A percentile compares a stretch with the other conserved stretches of the same genome.
phyloP scores from a whole-genome alignment of 345 rosid genomes.

The Geranium rotundifolium region DNA sequence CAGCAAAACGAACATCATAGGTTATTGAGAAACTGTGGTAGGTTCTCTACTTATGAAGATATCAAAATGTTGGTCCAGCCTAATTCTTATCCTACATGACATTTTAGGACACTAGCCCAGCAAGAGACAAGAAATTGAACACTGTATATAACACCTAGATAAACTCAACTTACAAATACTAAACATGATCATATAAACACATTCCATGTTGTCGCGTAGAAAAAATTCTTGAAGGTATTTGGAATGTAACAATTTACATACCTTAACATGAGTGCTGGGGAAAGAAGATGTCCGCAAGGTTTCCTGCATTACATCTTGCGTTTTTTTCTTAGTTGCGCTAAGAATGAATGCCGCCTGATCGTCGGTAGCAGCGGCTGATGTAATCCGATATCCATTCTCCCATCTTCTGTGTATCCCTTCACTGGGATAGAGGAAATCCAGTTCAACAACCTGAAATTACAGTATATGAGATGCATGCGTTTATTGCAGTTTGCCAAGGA shows the following conservation, averaged over 20 bases:
- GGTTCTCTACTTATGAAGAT: no score
- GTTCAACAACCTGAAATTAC: slow-evolving; percentile 71
- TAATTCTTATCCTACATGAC: no score
- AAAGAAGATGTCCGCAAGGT: slow-evolving; percentile 84
- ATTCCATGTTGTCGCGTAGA: no score
- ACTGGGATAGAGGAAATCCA: slow-evolving; percentile 93
- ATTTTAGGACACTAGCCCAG: no score
- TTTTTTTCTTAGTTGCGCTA: slow-evolving; percentile 63
- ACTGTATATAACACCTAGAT: no score
- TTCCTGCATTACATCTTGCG: slow-evolving; percentile 85
- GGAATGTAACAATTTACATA: slow-evolving; percentile 5
- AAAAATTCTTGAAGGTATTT: no score
- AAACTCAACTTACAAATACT: no score
- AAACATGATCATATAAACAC: no score
- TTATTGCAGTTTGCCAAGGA: not conserved
- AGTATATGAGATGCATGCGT: not conserved
- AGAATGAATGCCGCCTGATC: slow-evolving; percentile 91
- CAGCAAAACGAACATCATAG: no score
- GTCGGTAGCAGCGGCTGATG: slow-evolving; percentile 81
- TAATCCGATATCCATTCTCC: slow-evolving; percentile 80
- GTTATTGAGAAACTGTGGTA: no score
- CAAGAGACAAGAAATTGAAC: no score
- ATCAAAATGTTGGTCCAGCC: no score
- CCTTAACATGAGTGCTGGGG: slow-evolving; percentile 93
- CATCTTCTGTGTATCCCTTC: slow-evolving; percentile 93